These are phyloP conservation scores for Suillus occidentalis DNA, from an alignment of 768 basidiomycete species.

Conservation along the genomic window DNA sequence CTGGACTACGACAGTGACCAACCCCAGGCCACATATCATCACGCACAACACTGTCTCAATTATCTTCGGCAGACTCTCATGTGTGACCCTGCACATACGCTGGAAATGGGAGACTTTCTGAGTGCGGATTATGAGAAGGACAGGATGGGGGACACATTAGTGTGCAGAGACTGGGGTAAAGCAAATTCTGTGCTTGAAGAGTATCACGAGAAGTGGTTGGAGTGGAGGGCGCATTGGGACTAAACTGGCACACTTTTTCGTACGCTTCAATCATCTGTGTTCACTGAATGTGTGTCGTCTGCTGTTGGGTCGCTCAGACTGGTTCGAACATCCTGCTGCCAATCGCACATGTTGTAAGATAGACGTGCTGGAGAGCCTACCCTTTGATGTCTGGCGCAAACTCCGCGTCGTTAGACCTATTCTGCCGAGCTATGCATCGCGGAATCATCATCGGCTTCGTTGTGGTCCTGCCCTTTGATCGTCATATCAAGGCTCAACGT, in stretches of 20 bases:
- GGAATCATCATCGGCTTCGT: too few relatives aligned
- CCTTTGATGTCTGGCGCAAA: too few relatives aligned
- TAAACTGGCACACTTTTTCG: background rate
- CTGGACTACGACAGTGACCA: background rate
- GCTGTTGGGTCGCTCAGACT: too few relatives aligned
- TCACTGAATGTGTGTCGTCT: background rate
- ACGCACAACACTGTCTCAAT: slow-evolving; percentile 38
- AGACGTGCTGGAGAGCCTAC: too few relatives aligned
- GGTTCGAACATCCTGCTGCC: too few relatives aligned
- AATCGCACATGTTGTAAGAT: too few relatives aligned
- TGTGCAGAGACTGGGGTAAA: slow-evolving; percentile 27
- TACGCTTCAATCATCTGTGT: background rate
- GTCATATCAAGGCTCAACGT: too few relatives aligned
- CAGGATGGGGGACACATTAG: slow-evolving; percentile 15
- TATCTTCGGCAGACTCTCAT: slow-evolving; percentile 39
- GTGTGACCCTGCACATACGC: slow-evolving; percentile 20
- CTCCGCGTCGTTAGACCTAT: too few relatives aligned
- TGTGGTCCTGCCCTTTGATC: too few relatives aligned
- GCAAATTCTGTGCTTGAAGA: slow-evolving; percentile 15
- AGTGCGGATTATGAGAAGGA: slow-evolving; percentile 25
- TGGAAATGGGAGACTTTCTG: slow-evolving; percentile 37
- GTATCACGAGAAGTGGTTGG: background rate
- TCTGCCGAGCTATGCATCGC: too few relatives aligned
- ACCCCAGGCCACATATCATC: slow-evolving; percentile 8
- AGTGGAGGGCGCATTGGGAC: background rate